Percentiles rank a stretch among this genome's conserved stretches.
Conservation (phyloP, 768 basidiomycete species). For the Aureoboletus auriporus region DNA sequence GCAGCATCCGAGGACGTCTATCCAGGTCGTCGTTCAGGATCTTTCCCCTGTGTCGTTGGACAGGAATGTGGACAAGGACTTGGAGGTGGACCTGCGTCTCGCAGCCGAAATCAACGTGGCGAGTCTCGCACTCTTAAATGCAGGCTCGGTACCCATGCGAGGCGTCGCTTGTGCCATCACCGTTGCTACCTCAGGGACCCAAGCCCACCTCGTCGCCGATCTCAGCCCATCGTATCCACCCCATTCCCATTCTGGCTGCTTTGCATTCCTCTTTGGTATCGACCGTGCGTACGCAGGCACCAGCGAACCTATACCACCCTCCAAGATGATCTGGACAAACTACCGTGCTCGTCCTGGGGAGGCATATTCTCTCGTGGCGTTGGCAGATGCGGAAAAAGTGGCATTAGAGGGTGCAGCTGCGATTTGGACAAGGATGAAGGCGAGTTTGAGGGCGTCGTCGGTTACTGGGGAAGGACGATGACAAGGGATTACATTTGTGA, state of each 20-base stretch:
- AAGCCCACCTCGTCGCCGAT: slow-evolving; percentile 43
- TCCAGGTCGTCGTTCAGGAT: slow-evolving; percentile 76
- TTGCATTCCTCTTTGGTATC: slow-evolving; percentile 58
- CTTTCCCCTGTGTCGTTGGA: slow-evolving; percentile 26
- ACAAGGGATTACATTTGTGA: too few relatives aligned
- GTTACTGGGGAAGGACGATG: slow-evolving; percentile 21
- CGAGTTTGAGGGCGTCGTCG: slow-evolving; percentile 29
- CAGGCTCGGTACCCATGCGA: slow-evolving; percentile 68
- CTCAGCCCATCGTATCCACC: slow-evolving; percentile 12
- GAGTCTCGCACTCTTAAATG: slow-evolving; percentile 62
- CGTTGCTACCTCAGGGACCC: slow-evolving; percentile 49
- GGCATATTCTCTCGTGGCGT: slow-evolving; percentile 37
- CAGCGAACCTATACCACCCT: slow-evolving; percentile 14
- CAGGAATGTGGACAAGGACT: neutral
- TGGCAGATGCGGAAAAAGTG: slow-evolving; percentile 44
- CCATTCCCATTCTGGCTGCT: slow-evolving; percentile 43
- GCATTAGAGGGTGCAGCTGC: slow-evolving; percentile 42
- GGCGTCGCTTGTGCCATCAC: slow-evolving; percentile 72
- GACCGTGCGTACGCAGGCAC: neutral
- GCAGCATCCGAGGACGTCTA: slow-evolving; percentile 65
- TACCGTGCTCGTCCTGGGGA: slow-evolving; percentile 14
- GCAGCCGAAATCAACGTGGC: slow-evolving; percentile 71
- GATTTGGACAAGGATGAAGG: slow-evolving; percentile 49
- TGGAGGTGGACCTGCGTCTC: slow-evolving; percentile 38
- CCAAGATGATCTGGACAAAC: slow-evolving; percentile 26